A percentile compares a stretch with the other conserved stretches of the same genome.
Evolutionary conservation across 2,329 filamentous ascomycete genomes (phyloP).

Genomic region (Talaromyces sp.): DNA sequence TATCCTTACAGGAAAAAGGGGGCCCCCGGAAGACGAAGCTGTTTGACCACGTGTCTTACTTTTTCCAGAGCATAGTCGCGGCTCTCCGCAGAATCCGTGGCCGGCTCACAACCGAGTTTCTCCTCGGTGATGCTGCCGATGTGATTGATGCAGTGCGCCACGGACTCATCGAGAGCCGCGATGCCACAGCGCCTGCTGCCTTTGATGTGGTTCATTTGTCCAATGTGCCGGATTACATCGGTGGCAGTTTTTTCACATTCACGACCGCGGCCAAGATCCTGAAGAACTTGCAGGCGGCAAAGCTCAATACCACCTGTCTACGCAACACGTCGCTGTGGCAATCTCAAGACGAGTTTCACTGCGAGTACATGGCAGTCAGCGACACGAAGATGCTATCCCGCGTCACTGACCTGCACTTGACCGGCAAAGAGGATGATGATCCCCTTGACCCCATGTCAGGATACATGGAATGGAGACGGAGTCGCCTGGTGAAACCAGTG

Average conservation of each 20-base stretch:
- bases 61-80: slow-evolving; percentile 12
- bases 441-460: not conserved
- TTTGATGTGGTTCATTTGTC: slow-evolving; percentile 11
- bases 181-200: not conserved
- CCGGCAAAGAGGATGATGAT: not conserved
- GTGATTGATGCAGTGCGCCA: slow-evolving; percentile 6
- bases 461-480: slow-evolving; percentile 8
- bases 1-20: slow-evolving; percentile 11
- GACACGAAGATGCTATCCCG: slow-evolving; percentile 6
- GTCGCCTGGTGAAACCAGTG: not conserved
- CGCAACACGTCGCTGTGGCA: not conserved
- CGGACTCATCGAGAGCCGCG: not conserved
- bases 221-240: slow-evolving; percentile 1
- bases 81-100: slow-evolving; percentile 10
- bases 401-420: slow-evolving; percentile 4
- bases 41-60: slow-evolving; percentile 10
- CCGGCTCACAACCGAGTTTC: slow-evolving; percentile 7
- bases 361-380: not conserved
- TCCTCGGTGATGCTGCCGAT: not conserved
- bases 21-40: slow-evolving; percentile 9
- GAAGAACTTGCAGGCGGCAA: slow-evolving; percentile 1
- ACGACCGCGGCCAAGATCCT: slow-evolving; percentile 6
- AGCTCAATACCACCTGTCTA: slow-evolving; percentile 1
- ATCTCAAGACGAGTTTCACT: not conserved
- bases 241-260: slow-evolving; percentile 4